phyloP scores from a whole-genome alignment of 129 eudicot genomes.

The Silybum marianum region DNA sequence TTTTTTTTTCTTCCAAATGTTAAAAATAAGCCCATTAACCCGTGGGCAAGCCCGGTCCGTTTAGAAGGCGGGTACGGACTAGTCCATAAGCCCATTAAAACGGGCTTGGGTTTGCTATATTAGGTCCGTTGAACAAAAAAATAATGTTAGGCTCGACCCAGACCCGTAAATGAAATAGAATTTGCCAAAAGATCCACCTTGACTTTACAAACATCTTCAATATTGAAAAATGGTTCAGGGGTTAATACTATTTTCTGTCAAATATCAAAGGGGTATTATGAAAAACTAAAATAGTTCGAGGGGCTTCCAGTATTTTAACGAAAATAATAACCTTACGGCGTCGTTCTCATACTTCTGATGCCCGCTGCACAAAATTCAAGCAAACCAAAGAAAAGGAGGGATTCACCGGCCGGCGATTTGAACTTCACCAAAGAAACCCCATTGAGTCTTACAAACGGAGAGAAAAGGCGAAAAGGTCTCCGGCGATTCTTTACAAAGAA shows the following conservation, averaged over 20 bases:
- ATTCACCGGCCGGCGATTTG: constrained; percentile 27
- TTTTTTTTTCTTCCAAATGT: too few relatives aligned
- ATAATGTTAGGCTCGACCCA: too few relatives aligned
- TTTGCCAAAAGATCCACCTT: too few relatives aligned
- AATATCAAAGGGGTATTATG: background rate
- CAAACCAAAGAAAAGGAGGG: background rate
- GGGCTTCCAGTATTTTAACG: background rate
- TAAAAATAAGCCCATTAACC: too few relatives aligned
- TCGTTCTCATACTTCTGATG: constrained; percentile 12
- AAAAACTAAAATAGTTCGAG: background rate
- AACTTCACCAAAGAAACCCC: constrained; percentile 7
- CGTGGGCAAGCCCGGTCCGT: too few relatives aligned
- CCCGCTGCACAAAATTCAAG: constrained; percentile 10
- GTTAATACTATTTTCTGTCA: background rate
- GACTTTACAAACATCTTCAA: background rate
- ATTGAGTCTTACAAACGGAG: background rate
- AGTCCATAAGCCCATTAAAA: too few relatives aligned
- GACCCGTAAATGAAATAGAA: too few relatives aligned
- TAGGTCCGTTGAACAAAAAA: too few relatives aligned
- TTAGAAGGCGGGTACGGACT: too few relatives aligned
- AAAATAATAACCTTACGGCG: constrained; percentile 12
- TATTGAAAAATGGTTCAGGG: background rate
- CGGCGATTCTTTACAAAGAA: constrained; percentile 1
- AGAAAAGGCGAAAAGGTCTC: background rate
- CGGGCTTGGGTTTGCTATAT: too few relatives aligned